A percentile compares a stretch with the other conserved stretches of the same genome.
These are phyloP conservation scores for Phlyctochytrium planicorne DNA, from an alignment of 192 early-diverging fungal species.

Conservation along the genomic window DNA sequence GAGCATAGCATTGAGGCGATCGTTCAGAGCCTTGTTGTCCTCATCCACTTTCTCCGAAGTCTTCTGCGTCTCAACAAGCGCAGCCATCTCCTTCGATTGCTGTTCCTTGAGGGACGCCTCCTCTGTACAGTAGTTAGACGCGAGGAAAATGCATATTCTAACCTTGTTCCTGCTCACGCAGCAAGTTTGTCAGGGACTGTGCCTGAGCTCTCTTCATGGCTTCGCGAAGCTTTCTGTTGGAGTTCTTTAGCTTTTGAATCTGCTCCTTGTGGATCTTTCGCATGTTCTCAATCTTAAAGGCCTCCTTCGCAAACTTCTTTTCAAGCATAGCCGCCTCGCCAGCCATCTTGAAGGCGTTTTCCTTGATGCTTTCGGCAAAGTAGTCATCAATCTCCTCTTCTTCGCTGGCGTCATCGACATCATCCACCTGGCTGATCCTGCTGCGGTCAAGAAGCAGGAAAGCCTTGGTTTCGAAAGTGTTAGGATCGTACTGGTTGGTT, in stretches of 20 bases:
- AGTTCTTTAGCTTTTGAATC: slow-evolving; percentile 16
- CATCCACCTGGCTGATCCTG: background rate
- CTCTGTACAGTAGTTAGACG: too few relatives aligned
- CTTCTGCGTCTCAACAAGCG: slow-evolving; percentile 37
- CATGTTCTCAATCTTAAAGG: slow-evolving; percentile 4
- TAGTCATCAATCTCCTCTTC: background rate
- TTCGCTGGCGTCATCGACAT: background rate
- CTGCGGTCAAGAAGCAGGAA: slow-evolving; percentile 11
- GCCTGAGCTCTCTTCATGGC: slow-evolving; percentile 7
- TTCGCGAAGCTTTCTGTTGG: slow-evolving; percentile 9
- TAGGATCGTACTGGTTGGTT: slow-evolving; percentile 2
- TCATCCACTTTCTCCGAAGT: slow-evolving; percentile 36
- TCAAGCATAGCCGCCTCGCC: background rate
- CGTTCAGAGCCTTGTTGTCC: slow-evolving; percentile 43
- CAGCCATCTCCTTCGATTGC: slow-evolving; percentile 45
- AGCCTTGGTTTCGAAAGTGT: slow-evolving; percentile 9
- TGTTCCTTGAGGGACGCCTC: slow-evolving; percentile 37
- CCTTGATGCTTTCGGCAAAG: background rate
- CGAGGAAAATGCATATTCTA: slow-evolving; percentile 1
- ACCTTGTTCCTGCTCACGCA: slow-evolving; percentile 23
- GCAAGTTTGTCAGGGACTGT: slow-evolving; percentile 10
- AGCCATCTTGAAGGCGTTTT: background rate
- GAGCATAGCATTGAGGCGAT: slow-evolving; percentile 43
- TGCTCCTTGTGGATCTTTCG: background rate
- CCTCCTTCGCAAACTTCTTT: slow-evolving; percentile 3